Evolutionary conservation across 768 basidiomycete species (phyloP), one percentile per base, ranked within the genome.

Genomic region (Psilocybe sp.): DNA sequence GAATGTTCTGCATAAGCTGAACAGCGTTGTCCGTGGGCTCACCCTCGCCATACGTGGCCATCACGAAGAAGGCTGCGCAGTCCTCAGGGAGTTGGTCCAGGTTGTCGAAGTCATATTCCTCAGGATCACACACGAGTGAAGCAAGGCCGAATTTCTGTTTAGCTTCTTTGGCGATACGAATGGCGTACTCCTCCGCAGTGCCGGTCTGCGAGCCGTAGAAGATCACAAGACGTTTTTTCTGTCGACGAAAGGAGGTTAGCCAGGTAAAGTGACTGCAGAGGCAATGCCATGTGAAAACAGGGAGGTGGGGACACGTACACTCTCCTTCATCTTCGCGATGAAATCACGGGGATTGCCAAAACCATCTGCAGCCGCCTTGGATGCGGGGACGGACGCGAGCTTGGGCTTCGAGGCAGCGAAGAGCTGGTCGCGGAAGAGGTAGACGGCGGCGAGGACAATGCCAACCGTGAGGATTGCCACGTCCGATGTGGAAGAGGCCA

Each of bases 131-230:
- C 13, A 99, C 96, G 47, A 98, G 85, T 6, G 94, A 97, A 9
- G 92, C 88, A 13, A 98, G 79, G 43, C 96, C 96, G 55, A 92
- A 99, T 64, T 96, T 92, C 53, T 90, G 80, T 71, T 99, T 99
- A 36, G 92, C 93, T 66, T 99, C 96, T 73, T 98, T 98, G 12
- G 96, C 96, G 9, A 99, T 80, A 67, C 97, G 89, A 58, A 96
- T 93, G 37, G 95, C 95, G 59, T 95, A 97, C 68, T 99, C 96
- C 69, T 98, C 97, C 2, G 96, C 96, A 13, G 96, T 99, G 50
- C 96, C 96, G 0, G 96, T 99, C 65, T 99, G 96, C 16, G 96
- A 98, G 50, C 96, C 96, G 64, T 97, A 99, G 67, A 99, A 96
- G 63, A 98, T 98, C 60, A 92, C 89, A 13, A 96, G 74, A 53